Base-by-base conservation (phyloP, 257 asterid genomes). In the Ballota nigra region DNA sequence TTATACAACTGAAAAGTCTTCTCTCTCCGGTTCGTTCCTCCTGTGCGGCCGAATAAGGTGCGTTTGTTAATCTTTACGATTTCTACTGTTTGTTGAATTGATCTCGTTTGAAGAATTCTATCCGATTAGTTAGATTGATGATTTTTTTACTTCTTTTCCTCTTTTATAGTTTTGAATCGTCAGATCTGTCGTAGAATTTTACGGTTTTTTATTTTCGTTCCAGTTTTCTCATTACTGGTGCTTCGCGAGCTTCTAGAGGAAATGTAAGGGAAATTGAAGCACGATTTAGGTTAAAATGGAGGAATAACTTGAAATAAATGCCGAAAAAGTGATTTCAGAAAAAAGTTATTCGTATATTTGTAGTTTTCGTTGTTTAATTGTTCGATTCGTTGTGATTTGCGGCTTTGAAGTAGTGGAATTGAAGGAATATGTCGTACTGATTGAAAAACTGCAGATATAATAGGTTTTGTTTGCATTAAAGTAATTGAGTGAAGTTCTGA, bases 21-120 rank as follows among this genome's bases (percentile, higher is more conserved):
- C 45, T 33, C 19, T 67, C 65, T 29, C 65, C 10, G 16, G 15
- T 58, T 13, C 56, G 10, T 15, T 22, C 16, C 29, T 52, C 71
- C 66, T 8, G 19, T 62, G 71, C 71, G 8, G 29, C 28, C 23
- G 18, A 56, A n/a, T 23, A 13, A 71, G 75, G 82, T 72, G 69
- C 20, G 41, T 45, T 15, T 3, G 12, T 13, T 10, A 52, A 51
- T 49, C 60, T 6, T 60, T 34, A 0, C 1, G n/a, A 3, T 57
- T 20, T 51, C 34, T 52, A 33, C 38, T 57, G 41, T 63, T 23
- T 6, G 34, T 34, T 63, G 59, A 9, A 31, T 36, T 36, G 0
- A 9, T 68, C 19, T 47, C 5, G 51, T 24, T 52, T 38, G 55
- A 13, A 22, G 18, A 34, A 3, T 36, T 69, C 15, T 15, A 5